Evolutionary conservation across 768 basidiomycete species (phyloP).

Genomic region (Tremella fuciformis): DNA sequence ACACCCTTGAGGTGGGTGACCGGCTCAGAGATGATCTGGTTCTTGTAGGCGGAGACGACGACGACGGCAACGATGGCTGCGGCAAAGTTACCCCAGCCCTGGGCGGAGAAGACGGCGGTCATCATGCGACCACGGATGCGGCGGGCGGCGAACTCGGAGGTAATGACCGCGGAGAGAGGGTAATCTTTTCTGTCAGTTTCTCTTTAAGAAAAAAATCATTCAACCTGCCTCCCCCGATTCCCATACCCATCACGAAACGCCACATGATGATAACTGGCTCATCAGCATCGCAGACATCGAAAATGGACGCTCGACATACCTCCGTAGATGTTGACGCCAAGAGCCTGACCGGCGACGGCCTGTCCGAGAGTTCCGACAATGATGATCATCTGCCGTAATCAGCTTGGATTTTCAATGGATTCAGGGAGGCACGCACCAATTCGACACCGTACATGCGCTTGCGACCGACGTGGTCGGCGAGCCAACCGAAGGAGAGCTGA

Average conservation of each 20-base stretch:
- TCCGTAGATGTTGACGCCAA: constrained; percentile 69
- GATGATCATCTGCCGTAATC: constrained; percentile 45
- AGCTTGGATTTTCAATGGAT: constrained; percentile 4
- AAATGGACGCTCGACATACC: neutral
- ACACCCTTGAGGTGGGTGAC: constrained; percentile 53
- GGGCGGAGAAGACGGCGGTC: constrained; percentile 79
- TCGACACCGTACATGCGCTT: constrained; percentile 57
- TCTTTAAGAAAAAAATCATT: too few relatives aligned
- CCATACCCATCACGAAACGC: constrained; percentile 76
- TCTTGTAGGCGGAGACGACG: constrained; percentile 67
- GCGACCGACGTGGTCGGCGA: constrained; percentile 51
- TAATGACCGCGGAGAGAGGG: constrained; percentile 77
- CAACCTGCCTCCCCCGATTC: constrained; percentile 66
- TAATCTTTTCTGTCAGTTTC: constrained; percentile 58
- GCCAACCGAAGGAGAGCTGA: constrained; percentile 50
- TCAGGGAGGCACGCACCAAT: constrained; percentile 29
- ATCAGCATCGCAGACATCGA: too few relatives aligned
- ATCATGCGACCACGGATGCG: constrained; percentile 78
- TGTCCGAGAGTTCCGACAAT: constrained; percentile 52
- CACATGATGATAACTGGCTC: constrained; percentile 63
- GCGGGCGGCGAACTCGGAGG: constrained; percentile 78
- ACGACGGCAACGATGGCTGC: constrained; percentile 68
- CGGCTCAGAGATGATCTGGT: constrained; percentile 57
- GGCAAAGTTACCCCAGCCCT: constrained; percentile 82
- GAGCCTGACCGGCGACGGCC: constrained; percentile 66